These are phyloP conservation scores for Penicillium hordei DNA, from an alignment of 2,329 filamentous ascomycete genomes.

Conservation along the genomic window DNA sequence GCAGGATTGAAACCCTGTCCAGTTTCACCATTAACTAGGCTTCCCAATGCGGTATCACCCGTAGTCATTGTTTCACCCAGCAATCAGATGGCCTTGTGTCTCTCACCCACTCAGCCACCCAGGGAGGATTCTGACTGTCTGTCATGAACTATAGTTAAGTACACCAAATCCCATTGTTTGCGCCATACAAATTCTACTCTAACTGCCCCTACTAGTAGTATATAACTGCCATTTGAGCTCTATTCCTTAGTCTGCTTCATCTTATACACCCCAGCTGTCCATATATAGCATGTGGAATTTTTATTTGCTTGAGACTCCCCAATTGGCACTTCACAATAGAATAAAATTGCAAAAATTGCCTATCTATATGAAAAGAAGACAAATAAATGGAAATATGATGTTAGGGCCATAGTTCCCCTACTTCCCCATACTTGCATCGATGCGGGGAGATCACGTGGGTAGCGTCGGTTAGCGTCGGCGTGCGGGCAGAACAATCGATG, in stretches of 20 bases:
- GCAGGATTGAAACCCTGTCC: neutral
- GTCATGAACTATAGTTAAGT: neutral
- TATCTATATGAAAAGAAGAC: neutral
- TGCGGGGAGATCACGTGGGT: conserved; percentile 27
- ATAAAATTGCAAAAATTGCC: neutral
- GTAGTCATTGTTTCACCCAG: neutral
- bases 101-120: conserved; percentile 4
- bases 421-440: conserved; percentile 1
- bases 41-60: conserved; percentile 3
- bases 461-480: conserved; percentile 27
- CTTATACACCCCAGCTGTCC: neutral
- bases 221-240: neutral
- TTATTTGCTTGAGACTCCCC: neutral
- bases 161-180: neutral
- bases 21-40: neutral
- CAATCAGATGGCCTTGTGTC: conserved; percentile 1
- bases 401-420: neutral
- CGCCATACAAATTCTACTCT: neutral
- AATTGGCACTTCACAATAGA: neutral
- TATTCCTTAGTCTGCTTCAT: neutral
- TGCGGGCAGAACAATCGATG: conserved; percentile 9
- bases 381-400: neutral
- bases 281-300: neutral
- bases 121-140: neutral
- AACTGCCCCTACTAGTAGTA: neutral